These are phyloP conservation scores for Stipa capillata DNA, from an alignment of 176 grass and related monocot species.

Conservation along the genomic window DNA sequence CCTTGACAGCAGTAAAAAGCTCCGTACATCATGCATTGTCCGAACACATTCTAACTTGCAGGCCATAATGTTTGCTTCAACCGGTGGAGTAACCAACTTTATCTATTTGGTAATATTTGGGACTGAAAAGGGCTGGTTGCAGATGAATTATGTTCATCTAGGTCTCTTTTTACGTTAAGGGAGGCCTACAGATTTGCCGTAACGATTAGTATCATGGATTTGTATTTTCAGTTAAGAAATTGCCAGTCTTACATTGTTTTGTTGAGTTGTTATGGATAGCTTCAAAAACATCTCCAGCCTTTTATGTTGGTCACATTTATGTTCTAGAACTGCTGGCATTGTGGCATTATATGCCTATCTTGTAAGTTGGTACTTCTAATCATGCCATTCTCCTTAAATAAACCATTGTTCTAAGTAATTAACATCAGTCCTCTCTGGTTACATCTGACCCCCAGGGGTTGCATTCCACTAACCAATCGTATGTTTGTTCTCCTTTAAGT, in stretches of 20 bases:
- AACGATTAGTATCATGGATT: neutral
- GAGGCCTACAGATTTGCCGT: neutral
- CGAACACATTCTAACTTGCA: neutral
- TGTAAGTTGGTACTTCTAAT: neutral
- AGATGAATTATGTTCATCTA: constrained; percentile 2
- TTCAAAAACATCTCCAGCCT: neutral
- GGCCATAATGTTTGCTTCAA: constrained; percentile 11
- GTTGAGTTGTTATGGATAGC: neutral
- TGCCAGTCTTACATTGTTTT: neutral
- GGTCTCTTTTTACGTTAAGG: neutral
- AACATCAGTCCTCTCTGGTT: neutral
- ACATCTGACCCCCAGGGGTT: neutral
- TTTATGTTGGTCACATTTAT: neutral
- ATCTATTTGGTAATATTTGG: constrained; percentile 16
- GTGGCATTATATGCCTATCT: neutral
- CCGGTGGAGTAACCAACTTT: neutral
- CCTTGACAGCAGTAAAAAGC: neutral
- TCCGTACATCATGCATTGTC: neutral
- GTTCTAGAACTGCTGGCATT: neutral
- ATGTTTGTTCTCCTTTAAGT: neutral
- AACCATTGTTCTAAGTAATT: constrained; percentile 1
- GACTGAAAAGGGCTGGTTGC: neutral
- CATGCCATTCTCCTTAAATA: neutral
- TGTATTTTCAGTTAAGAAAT: neutral
- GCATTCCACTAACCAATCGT: neutral